These are phyloP conservation scores for Melampsora larici-populina DNA, from an alignment of 1,284 basidiomycete species.

Conservation along the genomic window DNA sequence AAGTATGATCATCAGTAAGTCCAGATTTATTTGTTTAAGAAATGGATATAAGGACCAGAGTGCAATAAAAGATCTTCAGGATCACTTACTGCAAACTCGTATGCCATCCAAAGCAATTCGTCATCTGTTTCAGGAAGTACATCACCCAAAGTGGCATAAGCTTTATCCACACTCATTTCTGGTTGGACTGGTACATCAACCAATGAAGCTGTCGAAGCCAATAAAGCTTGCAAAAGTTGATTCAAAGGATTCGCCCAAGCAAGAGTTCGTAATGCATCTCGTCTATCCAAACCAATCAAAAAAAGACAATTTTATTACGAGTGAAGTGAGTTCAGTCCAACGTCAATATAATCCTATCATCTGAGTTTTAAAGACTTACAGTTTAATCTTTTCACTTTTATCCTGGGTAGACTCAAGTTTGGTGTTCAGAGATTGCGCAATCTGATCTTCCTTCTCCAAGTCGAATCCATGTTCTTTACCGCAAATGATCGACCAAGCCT, in stretches of 20 bases:
- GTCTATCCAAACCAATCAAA: not conserved
- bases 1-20: not conserved
- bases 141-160: constrained; percentile 32
- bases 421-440: constrained; percentile 5
- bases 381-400: constrained; percentile 14
- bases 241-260: constrained; percentile 32
- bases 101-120: constrained; percentile 39
- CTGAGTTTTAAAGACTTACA: not conserved
- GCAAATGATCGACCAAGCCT: constrained; percentile 21
- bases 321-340: not conserved
- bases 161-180: constrained; percentile 31
- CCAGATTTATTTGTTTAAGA: not conserved
- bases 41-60: too few species aligned
- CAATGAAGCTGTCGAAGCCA: constrained; percentile 5
- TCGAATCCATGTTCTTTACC: constrained; percentile 6
- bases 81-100: constrained; percentile 21
- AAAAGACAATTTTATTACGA: not conserved
- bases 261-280: constrained; percentile 9
- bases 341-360: not conserved
- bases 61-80: too few species aligned
- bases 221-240: constrained; percentile 21
- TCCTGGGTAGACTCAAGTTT: not conserved
- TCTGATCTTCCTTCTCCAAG: constrained; percentile 28
- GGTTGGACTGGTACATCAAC: not conserved
- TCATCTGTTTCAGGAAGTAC: constrained; percentile 38